Evolutionary conservation across 139 green algal species (phyloP).

Genomic region (Parachlorella kessleri): DNA sequence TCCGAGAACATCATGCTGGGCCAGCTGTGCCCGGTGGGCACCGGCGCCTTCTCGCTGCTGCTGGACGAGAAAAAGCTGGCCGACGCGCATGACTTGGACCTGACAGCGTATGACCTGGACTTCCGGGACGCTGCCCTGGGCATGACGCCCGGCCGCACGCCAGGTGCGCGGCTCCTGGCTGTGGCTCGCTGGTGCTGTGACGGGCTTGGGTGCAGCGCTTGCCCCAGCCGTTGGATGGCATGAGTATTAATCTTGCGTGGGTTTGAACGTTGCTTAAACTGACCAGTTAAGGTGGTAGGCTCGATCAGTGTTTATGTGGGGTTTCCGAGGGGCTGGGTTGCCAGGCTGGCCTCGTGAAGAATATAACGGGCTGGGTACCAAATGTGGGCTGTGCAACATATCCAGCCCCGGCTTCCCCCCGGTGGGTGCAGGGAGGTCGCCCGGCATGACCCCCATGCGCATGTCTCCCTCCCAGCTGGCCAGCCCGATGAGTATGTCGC

Average conservation of each 20-base stretch:
- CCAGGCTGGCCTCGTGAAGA: too few species aligned
- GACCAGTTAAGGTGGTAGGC: too few species aligned
- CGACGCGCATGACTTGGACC: constrained; percentile 85
- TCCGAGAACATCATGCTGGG: constrained; percentile 99
- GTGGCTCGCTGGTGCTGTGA: too few species aligned
- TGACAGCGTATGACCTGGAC: constrained; percentile 13
- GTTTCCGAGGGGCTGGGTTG: too few species aligned
- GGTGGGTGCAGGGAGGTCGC: background rate
- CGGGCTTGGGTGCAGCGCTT: too few species aligned
- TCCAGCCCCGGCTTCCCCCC: constrained; percentile 44
- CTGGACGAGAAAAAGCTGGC: constrained; percentile 89
- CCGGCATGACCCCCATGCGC: constrained; percentile 29
- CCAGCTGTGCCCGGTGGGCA: constrained; percentile 89
- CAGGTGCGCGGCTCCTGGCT: background rate
- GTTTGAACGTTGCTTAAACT: too few species aligned
- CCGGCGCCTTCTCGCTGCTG: constrained; percentile 91
- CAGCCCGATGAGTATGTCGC: constrained; percentile 48
- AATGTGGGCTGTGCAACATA: too few species aligned
- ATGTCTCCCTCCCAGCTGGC: constrained; percentile 57
- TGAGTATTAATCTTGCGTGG: too few species aligned
- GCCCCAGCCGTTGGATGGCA: too few species aligned
- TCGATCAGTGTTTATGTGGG: too few species aligned
- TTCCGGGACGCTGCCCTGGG: background rate
- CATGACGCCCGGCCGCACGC: constrained; percentile 61
- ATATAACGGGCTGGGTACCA: too few species aligned